phyloP scores from a whole-genome alignment of 78 protist species.

The Trichosphaerium sp. region DNA sequence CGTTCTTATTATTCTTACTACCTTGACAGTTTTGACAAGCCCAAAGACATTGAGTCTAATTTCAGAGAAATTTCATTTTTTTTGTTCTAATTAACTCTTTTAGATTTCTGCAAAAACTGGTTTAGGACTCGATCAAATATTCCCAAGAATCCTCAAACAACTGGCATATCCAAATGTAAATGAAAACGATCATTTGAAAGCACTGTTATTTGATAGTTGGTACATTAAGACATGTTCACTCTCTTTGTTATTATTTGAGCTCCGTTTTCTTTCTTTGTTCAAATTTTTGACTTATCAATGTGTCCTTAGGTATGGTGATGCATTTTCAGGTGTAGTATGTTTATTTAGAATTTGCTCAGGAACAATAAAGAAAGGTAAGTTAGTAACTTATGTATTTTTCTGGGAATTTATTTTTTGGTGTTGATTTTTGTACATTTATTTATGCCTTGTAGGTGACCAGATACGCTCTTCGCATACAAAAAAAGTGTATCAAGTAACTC shows the following conservation, averaged over 20 bases:
- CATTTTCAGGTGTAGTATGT: constrained; percentile 70
- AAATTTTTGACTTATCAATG: too few relatives aligned
- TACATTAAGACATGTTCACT: too few relatives aligned
- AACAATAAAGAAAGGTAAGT: constrained; percentile 19
- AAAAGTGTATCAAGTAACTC: constrained; percentile 51
- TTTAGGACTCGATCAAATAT: constrained; percentile 16
- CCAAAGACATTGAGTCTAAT: constrained; percentile 12
- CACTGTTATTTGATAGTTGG: constrained; percentile 74
- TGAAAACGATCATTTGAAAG: constrained; percentile 24
- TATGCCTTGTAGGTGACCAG: constrained; percentile 10
- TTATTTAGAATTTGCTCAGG: constrained; percentile 56
- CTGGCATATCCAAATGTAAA: constrained; percentile 46
- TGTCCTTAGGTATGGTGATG: too few relatives aligned
- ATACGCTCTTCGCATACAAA: not conserved
- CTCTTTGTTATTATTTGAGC: not conserved
- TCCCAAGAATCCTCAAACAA: constrained; percentile 55
- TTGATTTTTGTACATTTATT: not conserved
- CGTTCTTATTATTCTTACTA: not conserved
- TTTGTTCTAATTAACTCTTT: not conserved
- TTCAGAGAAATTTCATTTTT: not conserved
- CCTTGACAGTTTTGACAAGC: not conserved
- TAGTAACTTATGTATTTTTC: too few relatives aligned
- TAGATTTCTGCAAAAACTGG: constrained; percentile 32
- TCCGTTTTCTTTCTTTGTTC: too few relatives aligned
- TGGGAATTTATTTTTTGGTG: not conserved